Evolutionary conservation across 805 yeast genomes (phyloP), one percentile per base, ranked within the genome.

Genomic region (Brettanomyces sp.): DNA sequence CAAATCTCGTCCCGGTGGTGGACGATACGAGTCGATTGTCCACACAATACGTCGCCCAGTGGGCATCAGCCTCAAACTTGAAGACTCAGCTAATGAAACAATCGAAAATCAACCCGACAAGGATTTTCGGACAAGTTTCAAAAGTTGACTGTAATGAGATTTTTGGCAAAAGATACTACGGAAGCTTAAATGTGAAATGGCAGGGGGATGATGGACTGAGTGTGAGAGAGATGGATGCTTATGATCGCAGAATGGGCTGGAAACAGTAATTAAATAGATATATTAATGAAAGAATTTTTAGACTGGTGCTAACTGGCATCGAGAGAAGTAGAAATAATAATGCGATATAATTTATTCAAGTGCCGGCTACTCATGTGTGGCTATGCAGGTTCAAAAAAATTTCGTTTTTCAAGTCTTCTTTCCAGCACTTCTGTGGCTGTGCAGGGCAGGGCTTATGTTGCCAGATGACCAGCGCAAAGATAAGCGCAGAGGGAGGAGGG

Each of bases 241-340:
- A 57, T 42, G 57, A 57, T 42, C 45, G 55, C 3, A 49, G 51
- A 32, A 62, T 58, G 65, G 65, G 63, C 2, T 61, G 54, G 51
- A 23, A n/a, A 36, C 36, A 23, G 42, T 28, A 32, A 38, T 13
- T 43, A 24, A 23, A 25, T 22, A n/a, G 21, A 32, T 24, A 36
- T 35, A 39, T 22, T 24, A 41, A 32, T 32, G n/a, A 32, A 11
- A 13, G 2, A 32, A 32, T 35, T 18, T 35, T n/a, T 35, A 8
- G 43, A 46, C 52, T 42, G 51, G 49, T 49, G 7, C 32, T 28
- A 28, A 28, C 9, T 28, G 32, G 32, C 7, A 7, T 28, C 7
- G 11, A 28, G 7, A 28, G 32, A 28, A 28, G 32, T 28, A 28
- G 11, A 28, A 28, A 28, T 28, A 28, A 9, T 28, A 28, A 28